Conservation (phyloP, 2,329 filamentous ascomycete genomes). For the Nemania abortiva region DNA sequence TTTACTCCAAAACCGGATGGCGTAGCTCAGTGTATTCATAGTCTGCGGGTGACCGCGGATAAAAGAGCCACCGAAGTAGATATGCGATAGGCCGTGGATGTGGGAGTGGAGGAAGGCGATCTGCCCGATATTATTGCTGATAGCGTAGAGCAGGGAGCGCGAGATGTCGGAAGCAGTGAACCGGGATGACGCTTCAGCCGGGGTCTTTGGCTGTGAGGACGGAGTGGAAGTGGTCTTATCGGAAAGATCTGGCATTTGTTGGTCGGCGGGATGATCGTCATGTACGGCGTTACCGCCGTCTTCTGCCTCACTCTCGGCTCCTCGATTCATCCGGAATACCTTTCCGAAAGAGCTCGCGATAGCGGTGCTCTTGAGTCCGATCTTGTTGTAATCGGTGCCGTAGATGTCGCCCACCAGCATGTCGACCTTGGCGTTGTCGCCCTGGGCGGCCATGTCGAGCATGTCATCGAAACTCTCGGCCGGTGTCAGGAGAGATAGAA, state of each 20-base stretch:
- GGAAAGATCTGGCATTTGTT: conserved; percentile 24
- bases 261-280: conserved; percentile 51
- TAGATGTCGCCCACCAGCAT: conserved; percentile 99
- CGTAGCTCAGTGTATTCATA: conserved; percentile 96
- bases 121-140: conserved; percentile 98
- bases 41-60: conserved; percentile 97
- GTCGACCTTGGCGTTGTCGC: conserved; percentile 93
- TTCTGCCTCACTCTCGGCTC: conserved; percentile 83
- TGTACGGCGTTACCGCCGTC: conserved; percentile 72
- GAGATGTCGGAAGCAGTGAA: conserved; percentile 90
- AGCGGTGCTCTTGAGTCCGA: conserved; percentile 93
- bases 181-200: conserved; percentile 52
- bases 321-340: conserved; percentile 91
- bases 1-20: conserved; percentile 97
- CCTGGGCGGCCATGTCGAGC: conserved; percentile 88
- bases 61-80: conserved; percentile 98
- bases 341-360: conserved; percentile 98
- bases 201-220: conserved; percentile 33
- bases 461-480: conserved; percentile 97
- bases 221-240: conserved; percentile 18
- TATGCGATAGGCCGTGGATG: conserved; percentile 89
- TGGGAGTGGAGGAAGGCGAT: conserved; percentile 98
- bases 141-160: conserved; percentile 90
- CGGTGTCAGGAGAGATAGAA: conserved; percentile 92
- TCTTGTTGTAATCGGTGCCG: conserved; percentile 94